These are phyloP conservation scores for Avena atlantica DNA, from an alignment of 176 grass and related monocot species.

Conservation along the genomic window DNA sequence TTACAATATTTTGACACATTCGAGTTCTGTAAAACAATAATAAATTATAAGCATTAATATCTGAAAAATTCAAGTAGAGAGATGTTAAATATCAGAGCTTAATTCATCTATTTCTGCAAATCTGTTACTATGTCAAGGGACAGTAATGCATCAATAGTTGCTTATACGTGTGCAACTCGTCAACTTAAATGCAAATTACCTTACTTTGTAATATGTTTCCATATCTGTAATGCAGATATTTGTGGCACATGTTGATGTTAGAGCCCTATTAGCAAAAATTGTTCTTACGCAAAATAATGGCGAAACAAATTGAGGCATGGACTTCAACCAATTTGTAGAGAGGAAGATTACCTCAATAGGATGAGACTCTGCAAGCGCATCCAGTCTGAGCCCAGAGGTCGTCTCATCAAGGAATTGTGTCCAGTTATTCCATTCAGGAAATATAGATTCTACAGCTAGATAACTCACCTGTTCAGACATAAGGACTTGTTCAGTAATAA, in stretches of 20 bases:
- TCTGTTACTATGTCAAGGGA: slow-evolving; percentile 14
- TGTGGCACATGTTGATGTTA: background rate
- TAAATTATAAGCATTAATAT: slow-evolving; percentile 16
- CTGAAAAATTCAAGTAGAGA: slow-evolving; percentile 1
- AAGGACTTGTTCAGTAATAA: slow-evolving; percentile 22
- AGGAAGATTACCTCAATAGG: slow-evolving; percentile 88
- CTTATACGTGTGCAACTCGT: background rate
- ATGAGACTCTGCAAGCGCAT: slow-evolving; percentile 95
- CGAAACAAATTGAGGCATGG: background rate
- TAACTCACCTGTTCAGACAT: slow-evolving; percentile 79
- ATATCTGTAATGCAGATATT: slow-evolving; percentile 6
- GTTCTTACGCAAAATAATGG: background rate
- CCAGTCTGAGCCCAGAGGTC: slow-evolving; percentile 71
- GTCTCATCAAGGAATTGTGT: slow-evolving; percentile 94
- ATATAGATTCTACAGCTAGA: slow-evolving; percentile 78
- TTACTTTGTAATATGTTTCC: slow-evolving; percentile 6
- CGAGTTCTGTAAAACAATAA: slow-evolving; percentile 10
- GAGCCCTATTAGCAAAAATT: slow-evolving; percentile 18
- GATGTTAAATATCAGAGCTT: background rate
- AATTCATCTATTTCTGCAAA: slow-evolving; percentile 5
- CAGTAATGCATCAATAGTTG: background rate
- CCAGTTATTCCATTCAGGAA: slow-evolving; percentile 95
- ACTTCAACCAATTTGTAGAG: background rate
- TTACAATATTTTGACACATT: background rate
- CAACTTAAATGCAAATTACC: slow-evolving; percentile 1